Percentiles rank a stretch among this genome's conserved stretches.
Conservation (phyloP, 495 filamentous ascomycete species). For the Penicillium ochrochloron region DNA sequence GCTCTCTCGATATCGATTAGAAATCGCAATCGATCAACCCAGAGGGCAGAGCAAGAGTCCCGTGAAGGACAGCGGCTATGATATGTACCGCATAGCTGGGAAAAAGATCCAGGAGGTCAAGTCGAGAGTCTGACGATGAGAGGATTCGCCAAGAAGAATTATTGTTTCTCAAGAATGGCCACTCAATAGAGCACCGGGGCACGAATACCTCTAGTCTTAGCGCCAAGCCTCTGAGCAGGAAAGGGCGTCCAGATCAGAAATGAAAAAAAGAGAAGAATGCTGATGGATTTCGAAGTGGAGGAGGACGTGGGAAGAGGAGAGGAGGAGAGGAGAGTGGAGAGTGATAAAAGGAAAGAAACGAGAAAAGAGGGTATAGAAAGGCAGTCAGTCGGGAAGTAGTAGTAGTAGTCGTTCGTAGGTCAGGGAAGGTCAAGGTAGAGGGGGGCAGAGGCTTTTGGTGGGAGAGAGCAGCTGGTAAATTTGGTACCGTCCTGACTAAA, state of each 20-base stretch:
- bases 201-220: constrained; percentile 27
- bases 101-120: constrained; percentile 21
- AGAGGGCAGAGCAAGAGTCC: constrained; percentile 39
- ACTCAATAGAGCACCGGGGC: constrained; percentile 39
- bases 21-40: constrained; percentile 37
- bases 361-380: constrained; percentile 25
- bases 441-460: constrained; percentile 8
- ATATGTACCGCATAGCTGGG: constrained; percentile 49
- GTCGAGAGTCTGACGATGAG: constrained; percentile 19
- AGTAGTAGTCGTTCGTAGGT: constrained; percentile 6
- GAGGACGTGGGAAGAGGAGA: constrained; percentile 8
- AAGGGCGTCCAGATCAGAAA: constrained; percentile 1
- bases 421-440: constrained; percentile 15
- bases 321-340: constrained; percentile 20
- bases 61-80: constrained; percentile 49
- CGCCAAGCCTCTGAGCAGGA: constrained; percentile 35
- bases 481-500: constrained; percentile 1
- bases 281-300: constrained; percentile 28
- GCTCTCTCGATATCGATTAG: constrained; percentile 44
- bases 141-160: constrained; percentile 35
- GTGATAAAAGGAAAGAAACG: constrained; percentile 29
- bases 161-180: constrained; percentile 41
- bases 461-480: background rate
- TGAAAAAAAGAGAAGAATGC: constrained; percentile 18
- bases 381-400: constrained; percentile 21